A percentile compares a stretch with the other conserved stretches of the same genome.
phyloP scores from a whole-genome alignment of 331 rosid genomes.

The Acacia pycnantha region DNA sequence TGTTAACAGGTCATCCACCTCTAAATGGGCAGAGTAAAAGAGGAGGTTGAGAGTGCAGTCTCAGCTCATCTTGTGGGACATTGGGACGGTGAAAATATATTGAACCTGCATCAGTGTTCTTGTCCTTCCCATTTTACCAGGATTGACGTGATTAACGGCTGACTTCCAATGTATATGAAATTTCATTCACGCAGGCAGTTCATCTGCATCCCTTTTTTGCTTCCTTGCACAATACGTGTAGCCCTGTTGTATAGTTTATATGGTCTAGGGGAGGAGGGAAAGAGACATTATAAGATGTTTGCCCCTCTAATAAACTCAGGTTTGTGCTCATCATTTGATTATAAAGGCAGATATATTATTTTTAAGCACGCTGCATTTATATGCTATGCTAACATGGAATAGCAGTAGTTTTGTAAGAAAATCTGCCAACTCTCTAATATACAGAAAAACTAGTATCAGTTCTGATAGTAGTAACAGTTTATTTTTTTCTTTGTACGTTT shows the following conservation, averaged over 20 bases:
- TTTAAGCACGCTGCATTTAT: not conserved
- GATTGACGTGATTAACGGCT: slow-evolving; percentile 38
- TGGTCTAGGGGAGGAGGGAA: slow-evolving; percentile 41
- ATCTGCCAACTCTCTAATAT: not conserved
- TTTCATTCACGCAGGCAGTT: slow-evolving; percentile 43
- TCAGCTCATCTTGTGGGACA: slow-evolving; percentile 31
- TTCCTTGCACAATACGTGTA: slow-evolving; percentile 44
- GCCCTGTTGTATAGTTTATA: slow-evolving; percentile 48
- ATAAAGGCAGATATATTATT: slow-evolving; percentile 31
- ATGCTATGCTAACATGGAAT: not conserved
- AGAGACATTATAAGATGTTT: slow-evolving; percentile 43
- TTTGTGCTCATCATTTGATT: slow-evolving; percentile 38
- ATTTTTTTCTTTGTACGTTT: not conserved
- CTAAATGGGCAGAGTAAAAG: slow-evolving; percentile 31
- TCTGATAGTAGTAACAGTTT: not conserved
- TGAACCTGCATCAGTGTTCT: slow-evolving; percentile 23
- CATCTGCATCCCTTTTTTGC: slow-evolving; percentile 25
- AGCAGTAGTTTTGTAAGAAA: not conserved
- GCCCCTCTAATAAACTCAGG: slow-evolving; percentile 50
- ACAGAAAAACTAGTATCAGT: not conserved
- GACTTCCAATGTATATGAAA: slow-evolving; percentile 40
- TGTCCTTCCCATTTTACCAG: slow-evolving; percentile 27
- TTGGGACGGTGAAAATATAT: slow-evolving; percentile 38
- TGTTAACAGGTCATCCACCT: slow-evolving; percentile 48
- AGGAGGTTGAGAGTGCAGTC: slow-evolving; percentile 29